These are phyloP conservation scores for Xerocomellus amylosporus DNA, from an alignment of 768 basidiomycete genomes.

Conservation along the genomic window DNA sequence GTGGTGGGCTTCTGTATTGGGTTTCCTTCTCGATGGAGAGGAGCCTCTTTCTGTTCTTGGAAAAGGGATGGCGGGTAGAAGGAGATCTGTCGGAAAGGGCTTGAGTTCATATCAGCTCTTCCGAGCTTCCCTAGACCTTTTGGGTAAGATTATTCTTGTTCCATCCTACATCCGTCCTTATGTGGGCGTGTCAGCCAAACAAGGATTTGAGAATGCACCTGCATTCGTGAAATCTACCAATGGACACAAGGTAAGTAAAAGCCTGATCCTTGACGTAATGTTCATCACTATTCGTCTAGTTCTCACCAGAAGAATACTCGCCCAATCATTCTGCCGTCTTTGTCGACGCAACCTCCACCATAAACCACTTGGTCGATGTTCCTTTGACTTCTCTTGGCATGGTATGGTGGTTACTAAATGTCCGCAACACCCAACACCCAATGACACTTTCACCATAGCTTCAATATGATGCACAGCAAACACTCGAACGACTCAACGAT, in stretches of 20 bases:
- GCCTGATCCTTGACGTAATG: neutral
- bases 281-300: slow-evolving; percentile 41
- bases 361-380: slow-evolving; percentile 76
- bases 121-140: slow-evolving; percentile 77
- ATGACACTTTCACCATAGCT: slow-evolving; percentile 47
- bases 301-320: slow-evolving; percentile 54
- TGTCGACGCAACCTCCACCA: slow-evolving; percentile 72
- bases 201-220: slow-evolving; percentile 56
- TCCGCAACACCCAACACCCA: too few species aligned
- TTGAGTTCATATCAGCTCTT: slow-evolving; percentile 91
- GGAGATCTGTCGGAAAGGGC: slow-evolving; percentile 70
- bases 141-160: slow-evolving; percentile 50
- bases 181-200: slow-evolving; percentile 50
- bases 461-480: slow-evolving; percentile 68
- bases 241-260: slow-evolving; percentile 50
- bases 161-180: slow-evolving; percentile 5
- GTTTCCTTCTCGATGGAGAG: slow-evolving; percentile 64
- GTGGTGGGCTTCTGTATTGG: slow-evolving; percentile 68
- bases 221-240: slow-evolving; percentile 57
- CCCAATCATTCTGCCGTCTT: slow-evolving; percentile 55
- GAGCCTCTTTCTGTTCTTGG: slow-evolving; percentile 37
- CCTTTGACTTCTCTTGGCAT: slow-evolving; percentile 76
- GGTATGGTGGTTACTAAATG: slow-evolving; percentile 39
- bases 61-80: slow-evolving; percentile 30
- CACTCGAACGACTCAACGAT: slow-evolving; percentile 61